Conservation (phyloP, 2,329 filamentous ascomycete genomes). For the Neonectria magnoliae region DNA sequence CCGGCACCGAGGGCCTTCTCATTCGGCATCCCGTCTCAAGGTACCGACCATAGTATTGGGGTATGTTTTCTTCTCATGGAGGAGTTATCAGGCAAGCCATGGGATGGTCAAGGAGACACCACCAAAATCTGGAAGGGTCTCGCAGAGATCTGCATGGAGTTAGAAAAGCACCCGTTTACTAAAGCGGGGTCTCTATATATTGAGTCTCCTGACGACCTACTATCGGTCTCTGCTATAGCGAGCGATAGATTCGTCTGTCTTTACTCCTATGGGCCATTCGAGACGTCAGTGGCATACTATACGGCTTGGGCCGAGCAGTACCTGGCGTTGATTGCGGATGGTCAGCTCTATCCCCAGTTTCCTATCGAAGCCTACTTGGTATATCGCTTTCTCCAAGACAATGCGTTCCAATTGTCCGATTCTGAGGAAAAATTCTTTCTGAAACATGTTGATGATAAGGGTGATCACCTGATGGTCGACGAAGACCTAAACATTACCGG, state of each 20-base stretch:
- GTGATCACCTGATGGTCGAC: constrained; percentile 45
- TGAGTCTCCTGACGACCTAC: background rate
- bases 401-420: too few relatives aligned
- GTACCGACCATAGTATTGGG: background rate
- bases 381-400: constrained; percentile 44
- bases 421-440: too few relatives aligned
- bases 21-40: background rate
- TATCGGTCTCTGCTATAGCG: constrained; percentile 34
- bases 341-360: constrained; percentile 36
- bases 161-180: background rate
- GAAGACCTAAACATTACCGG: constrained; percentile 48
- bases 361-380: constrained; percentile 46
- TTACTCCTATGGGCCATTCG: constrained; percentile 31
- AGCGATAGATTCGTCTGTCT: constrained; percentile 44
- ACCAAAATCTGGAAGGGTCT: background rate
- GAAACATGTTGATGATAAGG: too few relatives aligned
- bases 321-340: constrained; percentile 43
- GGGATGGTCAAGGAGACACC: background rate
- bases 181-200: background rate
- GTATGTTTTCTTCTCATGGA: background rate
- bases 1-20: background rate
- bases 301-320: constrained; percentile 38
- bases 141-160: background rate
- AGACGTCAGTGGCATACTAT: constrained; percentile 33
- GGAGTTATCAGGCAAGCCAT: background rate